Evolutionary conservation across 2,329 filamentous ascomycete genomes (phyloP), one percentile per base, ranked within the genome.

Genomic region (Mycosphaerelloides madeirae): DNA sequence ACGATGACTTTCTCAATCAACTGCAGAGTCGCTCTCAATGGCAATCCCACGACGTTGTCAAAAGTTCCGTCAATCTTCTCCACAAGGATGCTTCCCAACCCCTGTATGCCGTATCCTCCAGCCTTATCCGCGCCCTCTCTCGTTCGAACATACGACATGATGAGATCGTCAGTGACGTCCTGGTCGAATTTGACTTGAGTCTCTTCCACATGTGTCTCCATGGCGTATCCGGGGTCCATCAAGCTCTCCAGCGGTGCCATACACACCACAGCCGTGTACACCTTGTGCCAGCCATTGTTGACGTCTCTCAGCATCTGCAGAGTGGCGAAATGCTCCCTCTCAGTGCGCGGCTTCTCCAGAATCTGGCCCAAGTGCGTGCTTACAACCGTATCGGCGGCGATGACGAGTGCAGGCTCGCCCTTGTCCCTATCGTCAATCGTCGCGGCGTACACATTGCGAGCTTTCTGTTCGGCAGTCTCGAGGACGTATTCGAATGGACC

Each of bases 111-210:
- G 67, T 98, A 98, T 0, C 93, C 93, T 2, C 93, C 93, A 0
- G 93, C 93, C 74, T 97, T 98, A 67, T 97, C 93, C 9, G 81
- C 89, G 2, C 93, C 93, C 72, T 98, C 93, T 43, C 91, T 77
- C 16, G 91, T 96, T 61, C 76, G 78, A 46, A 90, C 84, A 63
- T 90, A 90, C 41, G 78, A 79, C 56, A 87, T 73, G 47, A 97
- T 83, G 55, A 95, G 78, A 48, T 95, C 89, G 69, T 98, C 91
- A 12, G 81, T 80, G 3, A 83, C 74, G 67, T 50, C 54, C 46
- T 74, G 68, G 62, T 89, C 87, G 68, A 98, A 98, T 62, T 78
- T 80, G n/a, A 98, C 93, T 49, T 76, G 79, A 34, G 91, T 97
- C 74, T 95, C 90, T 71, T 97, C 91, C 4, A 93, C 87, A 60